These are phyloP conservation scores for Sarocladium oryzae DNA, from an alignment of 2,329 filamentous ascomycete species.

Conservation along the genomic window DNA sequence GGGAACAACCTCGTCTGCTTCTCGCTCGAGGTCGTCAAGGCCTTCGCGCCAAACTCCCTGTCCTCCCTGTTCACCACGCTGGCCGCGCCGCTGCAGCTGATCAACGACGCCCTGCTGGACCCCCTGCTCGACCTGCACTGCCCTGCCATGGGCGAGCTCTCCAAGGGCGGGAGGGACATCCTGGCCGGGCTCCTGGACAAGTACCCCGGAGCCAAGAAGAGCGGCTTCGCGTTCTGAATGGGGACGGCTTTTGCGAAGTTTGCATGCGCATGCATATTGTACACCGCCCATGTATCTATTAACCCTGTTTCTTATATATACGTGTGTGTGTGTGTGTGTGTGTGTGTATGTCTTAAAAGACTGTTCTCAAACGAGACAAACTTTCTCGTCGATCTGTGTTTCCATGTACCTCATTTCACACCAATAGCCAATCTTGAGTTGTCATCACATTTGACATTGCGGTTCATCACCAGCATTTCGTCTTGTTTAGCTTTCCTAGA, in stretches of 20 bases:
- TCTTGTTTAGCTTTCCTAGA: no score
- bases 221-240: constrained; percentile 8
- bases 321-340: no score
- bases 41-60: constrained; percentile 34
- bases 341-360: no score
- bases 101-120: constrained; percentile 25
- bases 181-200: background rate
- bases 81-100: constrained; percentile 21
- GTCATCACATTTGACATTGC: no score
- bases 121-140: constrained; percentile 22
- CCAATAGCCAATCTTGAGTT: no score
- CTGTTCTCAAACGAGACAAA: no score
- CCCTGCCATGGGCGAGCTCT: constrained; percentile 23
- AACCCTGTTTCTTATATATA: no score
- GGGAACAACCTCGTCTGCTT: constrained; percentile 42
- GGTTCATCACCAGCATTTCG: no score
- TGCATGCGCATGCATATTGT: no score
- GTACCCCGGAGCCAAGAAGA: constrained; percentile 11
- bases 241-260: background rate
- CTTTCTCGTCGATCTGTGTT: no score
- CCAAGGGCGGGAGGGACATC: constrained; percentile 17
- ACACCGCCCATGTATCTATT: no score
- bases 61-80: constrained; percentile 29
- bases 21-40: constrained; percentile 29
- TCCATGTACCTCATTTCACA: no score